These are phyloP conservation scores for Geosmithia flava DNA, from an alignment of 2,329 filamentous ascomycete species.

Conservation along the genomic window DNA sequence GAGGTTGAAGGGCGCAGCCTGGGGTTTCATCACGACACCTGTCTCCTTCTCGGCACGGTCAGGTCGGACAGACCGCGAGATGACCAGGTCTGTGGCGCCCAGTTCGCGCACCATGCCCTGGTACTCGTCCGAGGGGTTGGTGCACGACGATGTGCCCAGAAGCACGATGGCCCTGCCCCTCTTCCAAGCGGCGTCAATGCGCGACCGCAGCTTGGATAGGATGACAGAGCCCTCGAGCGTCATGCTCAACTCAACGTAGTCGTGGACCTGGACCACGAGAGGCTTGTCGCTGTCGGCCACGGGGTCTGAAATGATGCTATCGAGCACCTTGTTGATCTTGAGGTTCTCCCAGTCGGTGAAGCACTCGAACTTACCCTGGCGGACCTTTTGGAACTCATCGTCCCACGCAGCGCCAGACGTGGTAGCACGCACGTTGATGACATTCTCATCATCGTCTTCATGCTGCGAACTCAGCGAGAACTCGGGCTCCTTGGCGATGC, in stretches of 20 bases:
- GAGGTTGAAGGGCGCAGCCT: conserved; percentile 7
- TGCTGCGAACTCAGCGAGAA: conserved; percentile 13
- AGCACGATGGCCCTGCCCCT: conserved; percentile 63
- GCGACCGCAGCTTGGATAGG: conserved; percentile 54
- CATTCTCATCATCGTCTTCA: conserved; percentile 19
- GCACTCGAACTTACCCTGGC: conserved; percentile 21
- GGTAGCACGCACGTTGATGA: conserved; percentile 14
- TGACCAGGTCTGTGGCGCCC: conserved; percentile 26
- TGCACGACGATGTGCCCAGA: conserved; percentile 61
- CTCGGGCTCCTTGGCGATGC: conserved; percentile 34
- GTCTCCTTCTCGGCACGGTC: conserved; percentile 10
- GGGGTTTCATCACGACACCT: neutral
- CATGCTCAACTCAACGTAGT: conserved; percentile 66
- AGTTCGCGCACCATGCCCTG: conserved; percentile 23
- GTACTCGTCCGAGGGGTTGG: conserved; percentile 32
- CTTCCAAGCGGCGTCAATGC: conserved; percentile 60
- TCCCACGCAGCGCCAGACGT: conserved; percentile 17
- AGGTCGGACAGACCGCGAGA: conserved; percentile 20
- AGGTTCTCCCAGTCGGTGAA: conserved; percentile 45
- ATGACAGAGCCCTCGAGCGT: conserved; percentile 58
- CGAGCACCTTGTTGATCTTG: conserved; percentile 45
- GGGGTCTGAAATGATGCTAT: conserved; percentile 35
- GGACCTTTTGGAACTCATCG: conserved; percentile 30
- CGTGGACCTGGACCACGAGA: conserved; percentile 66
- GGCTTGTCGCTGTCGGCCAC: conserved; percentile 13